A percentile compares a stretch with the other conserved stretches of the same genome.
Conservation (phyloP, 164 flowering plant species). For the Chimonanthus salicifolius region DNA sequence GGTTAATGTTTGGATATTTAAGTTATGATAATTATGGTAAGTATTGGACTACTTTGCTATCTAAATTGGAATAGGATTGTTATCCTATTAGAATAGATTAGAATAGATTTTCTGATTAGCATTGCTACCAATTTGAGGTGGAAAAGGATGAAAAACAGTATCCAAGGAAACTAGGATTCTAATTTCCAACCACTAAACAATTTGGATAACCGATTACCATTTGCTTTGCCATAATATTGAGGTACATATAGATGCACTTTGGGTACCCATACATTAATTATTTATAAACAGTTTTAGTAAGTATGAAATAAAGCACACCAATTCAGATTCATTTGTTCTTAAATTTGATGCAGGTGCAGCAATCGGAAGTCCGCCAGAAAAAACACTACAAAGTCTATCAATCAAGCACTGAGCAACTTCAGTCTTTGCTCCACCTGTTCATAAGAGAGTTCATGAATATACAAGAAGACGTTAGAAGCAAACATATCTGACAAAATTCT, state of each 20-base stretch:
- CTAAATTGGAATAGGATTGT: no score
- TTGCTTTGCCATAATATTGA: no score
- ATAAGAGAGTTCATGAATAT: neutral
- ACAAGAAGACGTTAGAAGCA: neutral
- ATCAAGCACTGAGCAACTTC: conserved; percentile 36
- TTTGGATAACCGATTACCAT: neutral
- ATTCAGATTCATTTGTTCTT: conserved; percentile 51
- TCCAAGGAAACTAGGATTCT: no score
- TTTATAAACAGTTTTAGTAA: neutral
- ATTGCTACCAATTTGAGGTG: neutral
- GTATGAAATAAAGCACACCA: conserved; percentile 30
- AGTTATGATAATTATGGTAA: no score
- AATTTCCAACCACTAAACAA: no score
- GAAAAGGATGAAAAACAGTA: neutral
- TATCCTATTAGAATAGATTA: no score
- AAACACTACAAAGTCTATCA: conserved; percentile 28
- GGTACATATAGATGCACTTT: neutral
- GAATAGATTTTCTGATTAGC: neutral
- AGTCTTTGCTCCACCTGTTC: conserved; percentile 16
- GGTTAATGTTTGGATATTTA: no score
- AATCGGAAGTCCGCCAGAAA: conserved; percentile 48
- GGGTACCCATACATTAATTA: neutral
- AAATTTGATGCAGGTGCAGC: conserved; percentile 50
- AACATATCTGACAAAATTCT: neutral
- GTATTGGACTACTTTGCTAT: no score